Evolutionary conservation across 2,329 filamentous ascomycete species (phyloP), one percentile per base, ranked within the genome.

Genomic region (Pyricularia grisea): DNA sequence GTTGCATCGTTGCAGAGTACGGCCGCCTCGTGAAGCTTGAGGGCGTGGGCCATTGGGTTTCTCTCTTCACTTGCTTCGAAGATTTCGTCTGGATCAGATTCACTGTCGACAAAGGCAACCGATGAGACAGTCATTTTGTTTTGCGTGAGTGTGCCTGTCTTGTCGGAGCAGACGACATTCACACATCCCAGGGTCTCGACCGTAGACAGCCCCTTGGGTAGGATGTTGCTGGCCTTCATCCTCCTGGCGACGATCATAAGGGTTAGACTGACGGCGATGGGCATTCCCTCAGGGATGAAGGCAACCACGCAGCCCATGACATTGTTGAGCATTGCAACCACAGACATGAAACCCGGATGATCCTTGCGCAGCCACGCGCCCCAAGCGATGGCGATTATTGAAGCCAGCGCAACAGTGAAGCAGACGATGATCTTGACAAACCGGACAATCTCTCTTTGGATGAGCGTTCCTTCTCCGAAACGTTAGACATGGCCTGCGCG

Each of bases 171-270:
- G 68, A 90, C 88, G 0, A 86, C 88, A 0, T 89, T 91, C 7
- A 90, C 90, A 74, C 92, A 93, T 68, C 91, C 91, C 90, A 93
- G 93, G 65, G 92, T 92, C 77, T 93, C 91, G 74, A 91, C 93
- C 27, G 91, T 90, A 74, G 91, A 90, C 69, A 93, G 83, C 25
- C 42, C 42, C 69, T 92, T 89, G 50, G 91, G 88, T 64, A 93
- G 90, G 70, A 93, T 79, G 74, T 93, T 93, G 79, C 91, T 91
- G 77, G 93, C 90, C 73, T 87, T 90, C 70, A 92, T 79, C 91
- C 93, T 93, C 69, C 89, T 86, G 12, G 88, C 92, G 4, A 91
- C 91, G 77, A 92, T 93, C 11, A 90, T 91, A 64, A 93, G 80
- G 20, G 91, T 90, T 30, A 93, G 81, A 0, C 91, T 93, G n/a